These are phyloP conservation scores for Insectozyma bohioensis DNA, from an alignment of 1,139 yeast species.

Conservation along the genomic window DNA sequence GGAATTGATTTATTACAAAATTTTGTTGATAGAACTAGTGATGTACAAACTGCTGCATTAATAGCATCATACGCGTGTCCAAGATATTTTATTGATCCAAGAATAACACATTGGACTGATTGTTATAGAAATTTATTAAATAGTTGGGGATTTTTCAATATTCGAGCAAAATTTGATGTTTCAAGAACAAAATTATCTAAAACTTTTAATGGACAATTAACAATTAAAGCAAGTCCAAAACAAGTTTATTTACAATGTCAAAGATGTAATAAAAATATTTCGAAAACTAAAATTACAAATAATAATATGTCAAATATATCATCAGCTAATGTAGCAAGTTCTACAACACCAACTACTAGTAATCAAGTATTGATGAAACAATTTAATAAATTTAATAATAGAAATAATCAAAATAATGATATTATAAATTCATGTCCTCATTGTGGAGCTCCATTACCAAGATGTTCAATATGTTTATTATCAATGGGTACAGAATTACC, in stretches of 20 bases:
- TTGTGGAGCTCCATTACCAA: slow-evolving; percentile 86
- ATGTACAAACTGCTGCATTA: slow-evolving; percentile 89
- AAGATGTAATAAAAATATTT: slow-evolving; percentile 73
- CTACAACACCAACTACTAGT: slow-evolving; percentile 14
- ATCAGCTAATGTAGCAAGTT: background rate
- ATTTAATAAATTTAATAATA: slow-evolving; percentile 32
- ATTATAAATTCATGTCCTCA: slow-evolving; percentile 63
- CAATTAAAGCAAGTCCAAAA: slow-evolving; percentile 57
- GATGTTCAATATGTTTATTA: slow-evolving; percentile 85
- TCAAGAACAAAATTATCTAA: slow-evolving; percentile 65
- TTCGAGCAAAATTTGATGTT: slow-evolving; percentile 84
- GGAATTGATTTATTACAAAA: slow-evolving; percentile 83
- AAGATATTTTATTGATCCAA: slow-evolving; percentile 66
- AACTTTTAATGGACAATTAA: slow-evolving; percentile 47
- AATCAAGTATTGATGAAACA: slow-evolving; percentile 37
- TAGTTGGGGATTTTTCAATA: slow-evolving; percentile 79
- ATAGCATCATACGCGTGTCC: slow-evolving; percentile 83
- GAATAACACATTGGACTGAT: slow-evolving; percentile 77
- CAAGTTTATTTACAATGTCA: slow-evolving; percentile 81
- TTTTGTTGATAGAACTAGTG: slow-evolving; percentile 86
- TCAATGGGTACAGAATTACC: slow-evolving; percentile 77
- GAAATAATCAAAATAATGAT: slow-evolving; percentile 12
- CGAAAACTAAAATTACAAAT: slow-evolving; percentile 26
- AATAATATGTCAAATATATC: slow-evolving; percentile 4
- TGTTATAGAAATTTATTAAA: slow-evolving; percentile 74